Conservation (phyloP, 768 basidiomycete species). For the Chlorophyllum brunneum region DNA sequence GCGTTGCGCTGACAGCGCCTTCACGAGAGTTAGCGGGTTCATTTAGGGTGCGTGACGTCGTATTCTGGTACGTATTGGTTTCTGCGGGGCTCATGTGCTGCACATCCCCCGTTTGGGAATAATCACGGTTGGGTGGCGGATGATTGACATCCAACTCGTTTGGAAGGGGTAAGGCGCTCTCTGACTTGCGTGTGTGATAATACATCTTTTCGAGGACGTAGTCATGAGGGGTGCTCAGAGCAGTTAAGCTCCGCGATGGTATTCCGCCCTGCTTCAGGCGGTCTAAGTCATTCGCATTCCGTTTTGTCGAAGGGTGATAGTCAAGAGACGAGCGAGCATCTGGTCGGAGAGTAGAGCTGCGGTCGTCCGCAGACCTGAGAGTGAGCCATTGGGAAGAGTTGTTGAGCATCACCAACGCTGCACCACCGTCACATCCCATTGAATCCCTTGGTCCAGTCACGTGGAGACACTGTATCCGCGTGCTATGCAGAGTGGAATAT, state of each 20-base stretch:
- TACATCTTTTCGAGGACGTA: slow-evolving; percentile 7
- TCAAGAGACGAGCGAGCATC: slow-evolving; percentile 5
- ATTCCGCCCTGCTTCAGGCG: slow-evolving; percentile 3
- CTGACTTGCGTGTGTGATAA: slow-evolving; percentile 1
- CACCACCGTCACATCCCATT: neutral
- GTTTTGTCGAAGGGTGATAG: neutral
- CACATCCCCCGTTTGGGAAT: slow-evolving; percentile 1
- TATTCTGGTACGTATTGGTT: neutral
- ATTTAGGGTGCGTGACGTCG: slow-evolving; percentile 1
- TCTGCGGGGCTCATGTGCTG: neutral
- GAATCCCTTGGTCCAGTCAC: neutral
- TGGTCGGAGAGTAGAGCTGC: slow-evolving; percentile 2
- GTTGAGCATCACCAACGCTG: neutral
- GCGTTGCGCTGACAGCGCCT: slow-evolving; percentile 2
- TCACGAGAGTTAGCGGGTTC: slow-evolving; percentile 4
- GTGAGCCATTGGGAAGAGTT: neutral
- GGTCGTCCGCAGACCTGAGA: neutral
- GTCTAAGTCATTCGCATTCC: neutral
- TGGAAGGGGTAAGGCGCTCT: slow-evolving; percentile 3
- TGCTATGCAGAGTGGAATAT: too few species aligned
- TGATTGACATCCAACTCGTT: neutral
- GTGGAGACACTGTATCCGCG: too few species aligned
- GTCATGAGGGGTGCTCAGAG: slow-evolving; percentile 12
- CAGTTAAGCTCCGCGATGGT: slow-evolving; percentile 1
- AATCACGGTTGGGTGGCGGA: neutral